Evolutionary conservation across 2,329 filamentous ascomycete genomes (phyloP).

Genomic region (Penicillium sp.): DNA sequence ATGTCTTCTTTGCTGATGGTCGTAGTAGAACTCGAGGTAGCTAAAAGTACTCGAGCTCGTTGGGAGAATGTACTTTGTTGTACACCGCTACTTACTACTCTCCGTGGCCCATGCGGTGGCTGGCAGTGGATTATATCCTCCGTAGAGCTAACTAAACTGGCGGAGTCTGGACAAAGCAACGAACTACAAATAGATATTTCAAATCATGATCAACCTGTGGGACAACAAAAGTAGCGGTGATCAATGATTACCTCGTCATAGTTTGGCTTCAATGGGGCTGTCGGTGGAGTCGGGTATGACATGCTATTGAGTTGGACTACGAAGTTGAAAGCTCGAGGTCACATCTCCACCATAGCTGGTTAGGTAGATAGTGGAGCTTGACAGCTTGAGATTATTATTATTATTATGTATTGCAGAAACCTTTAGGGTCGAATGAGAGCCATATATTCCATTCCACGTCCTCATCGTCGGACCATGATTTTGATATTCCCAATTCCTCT

Average conservation of each 20-base stretch:
- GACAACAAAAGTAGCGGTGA: conserved; percentile 10
- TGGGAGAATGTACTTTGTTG: background rate
- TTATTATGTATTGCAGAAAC: no score
- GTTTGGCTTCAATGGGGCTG: background rate
- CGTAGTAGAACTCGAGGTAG: background rate
- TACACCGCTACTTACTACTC: conserved; percentile 8
- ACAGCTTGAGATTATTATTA: no score
- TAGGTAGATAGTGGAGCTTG: background rate
- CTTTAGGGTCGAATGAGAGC: no score
- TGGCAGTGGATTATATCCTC: background rate
- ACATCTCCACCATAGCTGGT: background rate
- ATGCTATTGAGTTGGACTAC: background rate
- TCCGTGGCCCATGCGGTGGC: conserved; percentile 12
- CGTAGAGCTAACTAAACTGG: no score
- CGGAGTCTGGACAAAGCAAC: no score
- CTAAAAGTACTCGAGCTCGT: background rate
- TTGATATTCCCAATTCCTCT: no score
- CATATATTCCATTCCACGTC: no score
- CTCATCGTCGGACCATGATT: no score
- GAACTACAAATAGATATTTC: background rate
- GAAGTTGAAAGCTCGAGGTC: background rate
- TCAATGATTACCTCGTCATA: conserved; percentile 15
- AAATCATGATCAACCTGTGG: background rate
- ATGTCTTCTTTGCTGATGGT: no score
- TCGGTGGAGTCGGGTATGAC: background rate